A percentile compares a stretch with the other conserved stretches of the same genome.
Evolutionary conservation across 169 alveolate genomes (phyloP).

Genomic region (Plasmodium inui): DNA sequence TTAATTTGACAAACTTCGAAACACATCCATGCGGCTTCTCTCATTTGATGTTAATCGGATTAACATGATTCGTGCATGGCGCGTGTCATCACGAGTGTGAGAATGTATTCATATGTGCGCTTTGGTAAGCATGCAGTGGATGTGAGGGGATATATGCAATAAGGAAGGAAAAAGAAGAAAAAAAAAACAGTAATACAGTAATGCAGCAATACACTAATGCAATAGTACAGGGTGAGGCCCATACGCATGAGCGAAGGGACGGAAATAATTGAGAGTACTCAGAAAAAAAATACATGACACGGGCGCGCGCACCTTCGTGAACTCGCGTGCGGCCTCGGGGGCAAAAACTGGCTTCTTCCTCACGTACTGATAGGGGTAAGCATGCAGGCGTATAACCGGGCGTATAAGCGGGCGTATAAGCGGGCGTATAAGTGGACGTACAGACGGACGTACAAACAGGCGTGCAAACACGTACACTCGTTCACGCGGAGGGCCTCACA

Average conservation of each 20-base stretch:
- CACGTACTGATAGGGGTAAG: not conserved
- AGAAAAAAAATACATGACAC: not conserved
- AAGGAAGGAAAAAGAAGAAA: not conserved
- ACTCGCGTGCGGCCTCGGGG: not conserved
- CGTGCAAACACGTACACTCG: not conserved
- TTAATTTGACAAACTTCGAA: too few relatives aligned
- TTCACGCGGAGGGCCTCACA: not conserved
- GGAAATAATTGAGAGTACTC: not conserved
- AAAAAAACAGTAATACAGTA: not conserved
- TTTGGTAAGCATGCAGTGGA: not conserved
- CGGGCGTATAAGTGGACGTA: not conserved
- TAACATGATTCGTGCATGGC: not conserved
- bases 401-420: not conserved
- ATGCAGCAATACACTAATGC: not conserved
- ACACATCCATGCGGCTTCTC: not conserved
- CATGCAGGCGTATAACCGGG: not conserved
- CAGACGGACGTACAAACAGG: too few relatives aligned
- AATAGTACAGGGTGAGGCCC: not conserved
- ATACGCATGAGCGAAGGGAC: not conserved
- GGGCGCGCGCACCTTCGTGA: not conserved
- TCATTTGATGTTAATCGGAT: not conserved
- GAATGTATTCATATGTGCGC: not conserved
- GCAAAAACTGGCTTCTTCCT: not conserved
- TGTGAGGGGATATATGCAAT: not conserved
- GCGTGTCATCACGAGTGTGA: not conserved